Base-by-base conservation (phyloP, 2,329 filamentous ascomycete species). In the Fusarium robinianum region DNA sequence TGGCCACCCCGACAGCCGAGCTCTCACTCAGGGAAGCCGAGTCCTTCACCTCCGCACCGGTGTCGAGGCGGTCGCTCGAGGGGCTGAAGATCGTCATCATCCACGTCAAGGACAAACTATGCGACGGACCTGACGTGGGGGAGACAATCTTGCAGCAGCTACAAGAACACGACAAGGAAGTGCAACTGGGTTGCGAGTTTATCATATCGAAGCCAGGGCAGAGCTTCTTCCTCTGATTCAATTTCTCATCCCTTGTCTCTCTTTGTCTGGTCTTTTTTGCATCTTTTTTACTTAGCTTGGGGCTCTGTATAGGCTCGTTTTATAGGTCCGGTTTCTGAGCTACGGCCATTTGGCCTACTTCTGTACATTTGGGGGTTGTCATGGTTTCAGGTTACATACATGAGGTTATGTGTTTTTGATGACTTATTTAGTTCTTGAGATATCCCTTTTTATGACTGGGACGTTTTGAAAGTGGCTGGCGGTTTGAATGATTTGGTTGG, bases 1-100 rank as follows among this genome's bases (percentile, higher is more conserved):
- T 77, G 5, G 63, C 72, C 4, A 77, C 74, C 1, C 75, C 76
- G 0, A 77, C 75, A 0, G 71, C 69, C 1, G 75, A 77, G 43
- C 48, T 79, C 32, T 70, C 66, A 1, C 60, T 77, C 3, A 62
- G 58, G 5, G 73, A 74, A 3, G 43, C 62, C 4, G 72, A 72
- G 23, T 51, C 55, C 5, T 43, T 59, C n/a, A 55, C 39, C 9
- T 45, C 51, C 5, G 55, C 41, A 21, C 53, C 45, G 12, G 50
- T 62, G 2, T 26, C 62, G n/a, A 56, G 49, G 5, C 45, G 63
- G 62, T 83, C 84, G 6, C 74, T 99, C 5, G 73, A 76, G 38
- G 90, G 90, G 0, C 65, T 97, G 18, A 87, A 83, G 51, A 75
- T 99, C 2, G 84, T 96, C 35, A 82, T 97, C 41, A 97, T 97